Evolutionary conservation across 495 filamentous ascomycete species (phyloP).

Genomic region (Daldinia caldariorum): DNA sequence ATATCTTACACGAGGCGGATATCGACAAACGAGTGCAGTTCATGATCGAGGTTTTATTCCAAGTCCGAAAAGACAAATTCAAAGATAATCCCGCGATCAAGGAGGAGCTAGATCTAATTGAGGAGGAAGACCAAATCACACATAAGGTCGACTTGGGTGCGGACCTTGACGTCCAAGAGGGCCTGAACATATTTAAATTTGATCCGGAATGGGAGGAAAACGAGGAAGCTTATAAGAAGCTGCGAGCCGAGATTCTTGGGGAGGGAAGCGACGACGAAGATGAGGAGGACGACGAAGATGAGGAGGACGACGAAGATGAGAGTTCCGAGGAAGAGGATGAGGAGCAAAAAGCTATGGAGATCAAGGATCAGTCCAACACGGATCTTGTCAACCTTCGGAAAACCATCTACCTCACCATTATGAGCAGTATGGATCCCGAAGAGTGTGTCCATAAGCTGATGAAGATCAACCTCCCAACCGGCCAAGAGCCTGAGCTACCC

Average conservation of each 20-base stretch:
- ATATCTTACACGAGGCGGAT: slow-evolving; percentile 92
- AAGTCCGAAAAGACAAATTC: slow-evolving; percentile 94
- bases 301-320: slow-evolving; percentile 74
- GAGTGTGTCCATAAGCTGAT: slow-evolving; percentile 95
- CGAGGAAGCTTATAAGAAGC: slow-evolving; percentile 86
- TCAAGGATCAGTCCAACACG: slow-evolving; percentile 97
- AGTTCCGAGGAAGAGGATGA: slow-evolving; percentile 84
- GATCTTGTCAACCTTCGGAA: slow-evolving; percentile 92
- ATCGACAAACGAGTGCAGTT: slow-evolving; percentile 97
- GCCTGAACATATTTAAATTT: slow-evolving; percentile 93
- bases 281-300: slow-evolving; percentile 74
- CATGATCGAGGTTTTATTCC: slow-evolving; percentile 98
- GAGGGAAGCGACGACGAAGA: slow-evolving; percentile 85
- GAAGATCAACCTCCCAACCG: slow-evolving; percentile 88
- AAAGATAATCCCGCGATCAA: slow-evolving; percentile 92
- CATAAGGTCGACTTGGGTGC: slow-evolving; percentile 82
- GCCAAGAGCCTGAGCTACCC: slow-evolving; percentile 87
- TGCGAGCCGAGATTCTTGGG: slow-evolving; percentile 93
- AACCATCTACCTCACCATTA: slow-evolving; percentile 97
- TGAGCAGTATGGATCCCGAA: slow-evolving; percentile 93
- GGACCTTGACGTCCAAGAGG: slow-evolving; percentile 82
- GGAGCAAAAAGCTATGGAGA: slow-evolving; percentile 77
- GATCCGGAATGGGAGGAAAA: slow-evolving; percentile 90
- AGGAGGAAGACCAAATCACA: slow-evolving; percentile 97
- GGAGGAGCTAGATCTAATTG: slow-evolving; percentile 93